A percentile compares a stretch with the other conserved stretches of the same genome.
phyloP scores from a whole-genome alignment of 2,329 filamentous ascomycete species.

The Talaromyces sp. region DNA sequence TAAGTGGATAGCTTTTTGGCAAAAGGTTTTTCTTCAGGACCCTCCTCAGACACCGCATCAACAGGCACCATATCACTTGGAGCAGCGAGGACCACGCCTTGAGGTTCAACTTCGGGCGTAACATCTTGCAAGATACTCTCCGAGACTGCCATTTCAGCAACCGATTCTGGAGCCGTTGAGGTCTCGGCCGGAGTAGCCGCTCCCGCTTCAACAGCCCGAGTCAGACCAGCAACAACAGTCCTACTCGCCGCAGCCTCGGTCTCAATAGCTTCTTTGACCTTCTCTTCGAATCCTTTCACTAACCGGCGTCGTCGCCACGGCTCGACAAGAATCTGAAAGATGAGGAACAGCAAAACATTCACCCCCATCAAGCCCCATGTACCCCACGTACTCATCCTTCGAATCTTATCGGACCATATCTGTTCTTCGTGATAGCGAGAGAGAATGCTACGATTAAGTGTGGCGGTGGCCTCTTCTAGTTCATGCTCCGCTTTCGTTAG shows the following conservation, averaged over 20 bases:
- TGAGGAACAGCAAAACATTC: slow-evolving; percentile 82
- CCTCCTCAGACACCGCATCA: background rate
- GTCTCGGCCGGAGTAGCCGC: slow-evolving; percentile 3
- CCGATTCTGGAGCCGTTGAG: slow-evolving; percentile 3
- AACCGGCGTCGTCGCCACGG: slow-evolving; percentile 81
- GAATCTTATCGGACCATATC: slow-evolving; percentile 97
- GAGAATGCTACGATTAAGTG: slow-evolving; percentile 76
- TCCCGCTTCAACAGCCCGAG: background rate
- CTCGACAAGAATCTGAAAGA: slow-evolving; percentile 84
- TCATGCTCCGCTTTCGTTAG: slow-evolving; percentile 72
- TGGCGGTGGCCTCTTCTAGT: slow-evolving; percentile 69
- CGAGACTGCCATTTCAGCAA: background rate
- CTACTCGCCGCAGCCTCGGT: slow-evolving; percentile 49
- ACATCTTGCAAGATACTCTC: background rate
- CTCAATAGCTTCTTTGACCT: slow-evolving; percentile 64
- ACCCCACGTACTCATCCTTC: slow-evolving; percentile 94
- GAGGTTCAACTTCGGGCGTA: background rate
- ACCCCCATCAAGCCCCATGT: slow-evolving; percentile 98
- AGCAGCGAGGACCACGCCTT: background rate
- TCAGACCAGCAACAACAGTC: slow-evolving; percentile 6
- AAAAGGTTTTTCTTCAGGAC: background rate
- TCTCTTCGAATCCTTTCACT: slow-evolving; percentile 75
- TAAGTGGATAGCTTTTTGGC: slow-evolving; percentile 15
- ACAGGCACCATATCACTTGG: slow-evolving; percentile 4
- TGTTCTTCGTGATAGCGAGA: slow-evolving; percentile 97